Evolutionary conservation across 106 monocot genomes (phyloP), one percentile per base, ranked within the genome.

Genomic region (Narthecium ossifragum): DNA sequence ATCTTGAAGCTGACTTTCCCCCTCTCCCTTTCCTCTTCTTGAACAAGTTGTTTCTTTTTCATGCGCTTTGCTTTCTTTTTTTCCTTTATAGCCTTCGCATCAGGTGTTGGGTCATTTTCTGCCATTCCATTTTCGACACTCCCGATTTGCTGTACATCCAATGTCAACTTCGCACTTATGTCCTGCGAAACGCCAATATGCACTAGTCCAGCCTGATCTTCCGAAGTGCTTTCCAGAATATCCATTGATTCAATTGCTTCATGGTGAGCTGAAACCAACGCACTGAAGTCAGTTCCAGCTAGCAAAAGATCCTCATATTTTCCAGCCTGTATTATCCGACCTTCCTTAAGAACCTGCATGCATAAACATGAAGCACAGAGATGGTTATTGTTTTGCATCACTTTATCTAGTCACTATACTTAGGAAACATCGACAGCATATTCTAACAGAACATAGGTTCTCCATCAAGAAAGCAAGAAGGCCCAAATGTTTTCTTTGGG

Each of bases 221-320:
- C 96, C 8, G 58, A 61, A 39, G 62, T 40, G 25, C 48, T 60
- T 25, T 92, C 80, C 39, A 51, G 55, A 38, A 93, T 74, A 65
- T 96, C 96, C 90, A 96, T 90, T 29, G 90, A 73, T 47, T 96
- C 96, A 58, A 96, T 90, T 31, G 96, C 90, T 67, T 96, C 96
- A 63, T 90, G 77, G 65, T 96, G 96, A 56, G 96, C 96, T 64
- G 86, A 83, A 72, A 96, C 90, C 48, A 96, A 71, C 23, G 80
- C 71, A 69, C 80, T 90, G 75, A 96, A 84, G 59, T 96, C 96
- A 65, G 96, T 96, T 61, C 96, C 96, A 55, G 86, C 80, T 63
- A 90, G 73, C 63, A 96, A 63, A 66, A 96, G 85, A 63, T 96
- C 90, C 25, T 90, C 90, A 60, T 96, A 96, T 76, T 76, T 90